Evolutionary conservation across 306 rosid genomes (phyloP), one percentile per base, ranked within the genome.

Genomic region (Corylus americana): DNA sequence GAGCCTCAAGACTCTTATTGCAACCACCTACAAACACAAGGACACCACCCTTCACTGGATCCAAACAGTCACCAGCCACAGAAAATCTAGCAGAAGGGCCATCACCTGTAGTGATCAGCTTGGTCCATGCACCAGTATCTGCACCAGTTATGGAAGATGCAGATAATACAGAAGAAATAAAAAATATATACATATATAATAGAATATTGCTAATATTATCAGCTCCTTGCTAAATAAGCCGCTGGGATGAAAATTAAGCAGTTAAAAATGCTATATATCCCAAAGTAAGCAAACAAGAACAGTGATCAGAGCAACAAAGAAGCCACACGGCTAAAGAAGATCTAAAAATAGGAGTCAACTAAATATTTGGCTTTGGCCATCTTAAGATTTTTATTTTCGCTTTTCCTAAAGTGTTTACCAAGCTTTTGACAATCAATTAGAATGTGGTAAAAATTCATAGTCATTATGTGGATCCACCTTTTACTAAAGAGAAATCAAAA

Each of bases 11-110:
- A 84, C 86, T 88, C 81, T 89, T 96, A 84, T 91, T 96, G 88
- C 99, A 96, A 85, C 99, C 99, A 70, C 99, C 99, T 5, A 96
- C 78, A 82, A 96, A 89, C 73, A 85, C 93, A 83, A 96, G 98
- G 82, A 89, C 94, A 74, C 99, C 97, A 78, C 86, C 79, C 87
- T 69, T 93, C 58, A 39, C 74, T 73, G 99, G 98, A 83, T 96
- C 98, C 82, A 96, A 83, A 85, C 94, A 89, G 84, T 88, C 98
- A 73, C 99, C 99, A 57, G 94, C 92, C 70, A 96, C 96, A 5
- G 99, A 93, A 90, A 96, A 96, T 88, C 99, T 86, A 57, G 99
- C 92, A 81, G 91, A 89, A 73, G 99, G 99, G 25, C 92, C 90
- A 83, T 88, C 86, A 11, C 88, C 90, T 68, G 85, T 69, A 79